Conservation (phyloP, 768 basidiomycete genomes). For the Psilocybe subaeruginosa region DNA sequence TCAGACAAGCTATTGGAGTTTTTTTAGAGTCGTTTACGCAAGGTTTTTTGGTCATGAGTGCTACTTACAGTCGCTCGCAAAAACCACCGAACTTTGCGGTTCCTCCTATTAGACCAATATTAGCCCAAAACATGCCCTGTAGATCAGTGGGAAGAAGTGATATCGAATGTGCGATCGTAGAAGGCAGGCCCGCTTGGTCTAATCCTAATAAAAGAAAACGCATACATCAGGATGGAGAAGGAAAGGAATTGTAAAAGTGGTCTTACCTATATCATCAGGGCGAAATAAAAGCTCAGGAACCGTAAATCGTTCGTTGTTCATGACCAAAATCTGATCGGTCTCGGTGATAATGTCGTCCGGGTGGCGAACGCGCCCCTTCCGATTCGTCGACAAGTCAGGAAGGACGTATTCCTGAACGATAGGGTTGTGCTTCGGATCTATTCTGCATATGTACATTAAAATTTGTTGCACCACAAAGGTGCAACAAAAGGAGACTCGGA, state of each 20-base stretch:
- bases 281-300: slow-evolving; percentile 93
- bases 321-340: slow-evolving; percentile 72
- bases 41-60: slow-evolving; percentile 6
- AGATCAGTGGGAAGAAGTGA: slow-evolving; percentile 75
- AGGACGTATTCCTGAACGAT: slow-evolving; percentile 90
- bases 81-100: slow-evolving; percentile 78
- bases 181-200: slow-evolving; percentile 79
- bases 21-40: background rate
- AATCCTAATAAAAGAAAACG: slow-evolving; percentile 51
- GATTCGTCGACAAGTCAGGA: slow-evolving; percentile 80
- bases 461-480: slow-evolving; percentile 13
- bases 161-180: slow-evolving; percentile 78
- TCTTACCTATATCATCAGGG: slow-evolving; percentile 86
- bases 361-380: slow-evolving; percentile 57
- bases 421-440: slow-evolving; percentile 56
- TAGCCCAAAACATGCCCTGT: slow-evolving; percentile 94
- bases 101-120: slow-evolving; percentile 90
- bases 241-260: slow-evolving; percentile 5
- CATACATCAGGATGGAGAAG: background rate
- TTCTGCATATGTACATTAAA: slow-evolving; percentile 38
- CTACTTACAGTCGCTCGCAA: slow-evolving; percentile 70
- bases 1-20: slow-evolving; percentile 62
- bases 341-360: slow-evolving; percentile 56
- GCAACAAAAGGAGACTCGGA: background rate
- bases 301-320: slow-evolving; percentile 91